Conservation (phyloP, 139 green algal species). For the Pseudopediastrum boryanum region DNA sequence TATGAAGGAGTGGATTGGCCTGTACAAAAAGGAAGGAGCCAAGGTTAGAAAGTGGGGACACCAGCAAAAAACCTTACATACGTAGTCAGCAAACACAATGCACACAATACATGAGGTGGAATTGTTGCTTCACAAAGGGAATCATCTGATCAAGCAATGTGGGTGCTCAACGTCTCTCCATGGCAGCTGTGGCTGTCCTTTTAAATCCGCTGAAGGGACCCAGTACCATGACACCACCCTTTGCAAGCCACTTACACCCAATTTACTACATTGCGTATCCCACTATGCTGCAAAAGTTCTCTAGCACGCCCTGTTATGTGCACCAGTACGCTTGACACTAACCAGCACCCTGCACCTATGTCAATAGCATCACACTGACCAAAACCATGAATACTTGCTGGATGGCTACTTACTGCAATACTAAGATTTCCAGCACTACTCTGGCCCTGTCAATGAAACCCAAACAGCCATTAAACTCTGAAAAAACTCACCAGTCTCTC, state of each 20-base stretch:
- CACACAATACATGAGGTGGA: background rate
- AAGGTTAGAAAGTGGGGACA: no score
- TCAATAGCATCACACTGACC: background rate
- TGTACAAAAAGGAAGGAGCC: constrained; percentile 22
- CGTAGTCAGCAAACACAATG: background rate
- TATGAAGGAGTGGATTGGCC: background rate
- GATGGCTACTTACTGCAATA: background rate
- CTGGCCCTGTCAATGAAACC: background rate
- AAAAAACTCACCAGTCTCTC: constrained; percentile 32
- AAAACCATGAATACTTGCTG: background rate
- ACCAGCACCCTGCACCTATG: background rate
- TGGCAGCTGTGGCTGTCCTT: background rate
- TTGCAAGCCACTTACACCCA: background rate
- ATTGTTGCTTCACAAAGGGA: background rate
- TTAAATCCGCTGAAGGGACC: background rate
- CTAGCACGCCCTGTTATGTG: background rate
- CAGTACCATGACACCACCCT: no score
- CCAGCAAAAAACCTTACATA: no score
- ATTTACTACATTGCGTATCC: background rate
- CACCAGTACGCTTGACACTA: background rate
- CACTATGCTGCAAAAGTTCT: background rate
- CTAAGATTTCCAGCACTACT: background rate
- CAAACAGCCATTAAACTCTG: background rate
- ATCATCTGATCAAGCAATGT: background rate
- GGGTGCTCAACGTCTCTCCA: background rate